phyloP scores from a whole-genome alignment of 2,329 filamentous ascomycete genomes.

The Calonectria pteridis region DNA sequence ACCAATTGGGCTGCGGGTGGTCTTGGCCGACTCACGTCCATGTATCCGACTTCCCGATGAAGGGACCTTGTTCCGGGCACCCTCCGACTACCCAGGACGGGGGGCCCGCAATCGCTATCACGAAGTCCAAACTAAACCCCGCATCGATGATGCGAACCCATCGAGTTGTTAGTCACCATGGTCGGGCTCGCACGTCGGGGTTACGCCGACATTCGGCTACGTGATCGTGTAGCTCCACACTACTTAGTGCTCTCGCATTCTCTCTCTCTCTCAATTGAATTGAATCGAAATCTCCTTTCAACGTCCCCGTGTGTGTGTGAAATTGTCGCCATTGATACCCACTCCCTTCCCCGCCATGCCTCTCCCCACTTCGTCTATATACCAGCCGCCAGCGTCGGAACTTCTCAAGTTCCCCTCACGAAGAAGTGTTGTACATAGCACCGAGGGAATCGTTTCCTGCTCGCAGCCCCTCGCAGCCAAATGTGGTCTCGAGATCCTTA shows the following conservation, averaged over 20 bases:
- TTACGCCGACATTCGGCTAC: neutral
- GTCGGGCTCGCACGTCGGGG: neutral
- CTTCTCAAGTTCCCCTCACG: constrained; percentile 81
- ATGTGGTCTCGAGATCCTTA: constrained; percentile 87
- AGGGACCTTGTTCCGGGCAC: neutral
- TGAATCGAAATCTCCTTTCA: neutral
- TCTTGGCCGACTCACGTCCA: neutral
- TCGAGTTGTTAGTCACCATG: neutral
- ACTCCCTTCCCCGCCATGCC: constrained; percentile 54
- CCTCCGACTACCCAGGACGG: constrained; percentile 29
- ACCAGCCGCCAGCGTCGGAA: constrained; percentile 57
- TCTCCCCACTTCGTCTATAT: constrained; percentile 60
- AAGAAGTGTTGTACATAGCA: constrained; percentile 92
- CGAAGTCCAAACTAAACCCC: constrained; percentile 12
- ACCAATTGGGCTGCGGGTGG: neutral
- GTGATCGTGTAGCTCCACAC: neutral
- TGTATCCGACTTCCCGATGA: neutral
- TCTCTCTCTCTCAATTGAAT: neutral
- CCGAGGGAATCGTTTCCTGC: constrained; percentile 89
- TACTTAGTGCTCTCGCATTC: neutral
- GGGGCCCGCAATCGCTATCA: constrained; percentile 34
- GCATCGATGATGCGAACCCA: neutral
- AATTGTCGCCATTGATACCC: neutral
- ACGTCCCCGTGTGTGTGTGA: neutral
- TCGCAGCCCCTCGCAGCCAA: constrained; percentile 91